Percentiles rank a stretch among this genome's conserved stretches.
Evolutionary conservation across 1,139 yeast genomes (phyloP).

Genomic region (Starmera stellimalicola): DNA sequence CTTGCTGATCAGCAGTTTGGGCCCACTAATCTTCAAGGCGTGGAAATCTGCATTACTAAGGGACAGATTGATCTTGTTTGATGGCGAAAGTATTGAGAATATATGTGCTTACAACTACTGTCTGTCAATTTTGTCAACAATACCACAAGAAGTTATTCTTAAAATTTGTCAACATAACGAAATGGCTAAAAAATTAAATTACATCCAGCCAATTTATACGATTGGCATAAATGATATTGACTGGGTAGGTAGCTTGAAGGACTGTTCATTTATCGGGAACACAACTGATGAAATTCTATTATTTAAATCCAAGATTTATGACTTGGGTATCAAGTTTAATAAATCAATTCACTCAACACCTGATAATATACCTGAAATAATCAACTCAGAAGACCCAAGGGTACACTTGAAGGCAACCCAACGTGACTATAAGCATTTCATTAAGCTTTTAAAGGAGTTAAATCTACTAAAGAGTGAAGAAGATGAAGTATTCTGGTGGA

Average conservation of each 20-base stretch:
- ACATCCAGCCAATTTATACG: slow-evolving; percentile 48
- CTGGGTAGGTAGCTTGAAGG: slow-evolving; percentile 12
- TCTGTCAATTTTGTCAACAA: slow-evolving; percentile 35
- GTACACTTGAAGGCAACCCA: slow-evolving; percentile 27
- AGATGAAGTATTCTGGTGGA: slow-evolving; percentile 31
- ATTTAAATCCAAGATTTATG: slow-evolving; percentile 48
- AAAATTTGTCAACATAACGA: slow-evolving; percentile 18
- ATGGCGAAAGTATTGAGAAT: slow-evolving; percentile 30
- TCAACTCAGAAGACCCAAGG: slow-evolving; percentile 16
- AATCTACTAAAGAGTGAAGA: slow-evolving; percentile 12
- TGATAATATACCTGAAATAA: background rate
- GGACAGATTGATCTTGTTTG: slow-evolving; percentile 50
- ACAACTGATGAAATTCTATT: slow-evolving; percentile 66
- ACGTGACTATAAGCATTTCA: slow-evolving; percentile 24
- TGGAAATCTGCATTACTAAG: slow-evolving; percentile 64
- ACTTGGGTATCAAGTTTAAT: slow-evolving; percentile 33
- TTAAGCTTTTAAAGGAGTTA: slow-evolving; percentile 10
- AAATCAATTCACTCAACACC: slow-evolving; percentile 16
- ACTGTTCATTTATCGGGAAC: slow-evolving; percentile 44
- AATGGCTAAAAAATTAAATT: slow-evolving; percentile 20
- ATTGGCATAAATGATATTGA: slow-evolving; percentile 54
- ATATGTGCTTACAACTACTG: slow-evolving; percentile 40
- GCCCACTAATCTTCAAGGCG: slow-evolving; percentile 63
- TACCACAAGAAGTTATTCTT: slow-evolving; percentile 29
- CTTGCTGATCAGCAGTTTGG: slow-evolving; percentile 41